Conservation (phyloP, 352 stramenopile species). For the Pythium sukuiense region DNA sequence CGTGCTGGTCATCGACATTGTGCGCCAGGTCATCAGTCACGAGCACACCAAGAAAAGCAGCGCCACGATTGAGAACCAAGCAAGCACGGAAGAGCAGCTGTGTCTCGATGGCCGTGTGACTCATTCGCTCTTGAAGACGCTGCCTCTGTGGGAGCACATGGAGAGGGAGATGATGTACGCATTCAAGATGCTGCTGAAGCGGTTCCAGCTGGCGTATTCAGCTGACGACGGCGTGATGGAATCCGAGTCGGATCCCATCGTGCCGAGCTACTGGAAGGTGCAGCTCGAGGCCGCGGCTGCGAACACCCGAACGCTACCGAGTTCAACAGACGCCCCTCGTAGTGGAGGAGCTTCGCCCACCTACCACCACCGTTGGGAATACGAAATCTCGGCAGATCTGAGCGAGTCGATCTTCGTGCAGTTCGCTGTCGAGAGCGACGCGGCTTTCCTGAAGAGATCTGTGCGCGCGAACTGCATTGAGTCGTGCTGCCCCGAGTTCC, state of each 20-base stretch:
- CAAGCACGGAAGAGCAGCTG: too few relatives aligned
- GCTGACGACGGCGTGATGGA: constrained; percentile 15
- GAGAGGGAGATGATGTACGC: constrained; percentile 18
- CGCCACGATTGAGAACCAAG: too few relatives aligned
- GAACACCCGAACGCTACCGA: too few relatives aligned
- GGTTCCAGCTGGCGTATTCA: constrained; percentile 25
- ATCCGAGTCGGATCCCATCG: constrained; percentile 24
- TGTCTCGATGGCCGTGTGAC: constrained; percentile 11
- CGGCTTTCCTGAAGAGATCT: neutral
- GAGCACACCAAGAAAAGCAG: neutral
- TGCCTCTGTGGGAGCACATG: constrained; percentile 15
- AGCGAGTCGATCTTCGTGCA: constrained; percentile 1
- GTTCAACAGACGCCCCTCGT: too few relatives aligned
- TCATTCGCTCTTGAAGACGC: constrained; percentile 5
- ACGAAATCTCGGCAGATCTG: neutral
- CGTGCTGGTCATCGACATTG: constrained; percentile 36
- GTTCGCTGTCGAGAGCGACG: constrained; percentile 8
- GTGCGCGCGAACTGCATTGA: neutral
- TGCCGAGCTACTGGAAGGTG: constrained; percentile 27
- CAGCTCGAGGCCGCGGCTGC: neutral
- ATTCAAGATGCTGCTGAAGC: constrained; percentile 26
- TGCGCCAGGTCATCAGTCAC: constrained; percentile 24
- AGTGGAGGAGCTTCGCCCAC: too few relatives aligned
- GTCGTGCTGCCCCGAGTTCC: neutral
- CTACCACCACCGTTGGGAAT: constrained; percentile 3